Evolutionary conservation across 345 rosid genomes (phyloP).

Genomic region (Clarkia xantiana): DNA sequence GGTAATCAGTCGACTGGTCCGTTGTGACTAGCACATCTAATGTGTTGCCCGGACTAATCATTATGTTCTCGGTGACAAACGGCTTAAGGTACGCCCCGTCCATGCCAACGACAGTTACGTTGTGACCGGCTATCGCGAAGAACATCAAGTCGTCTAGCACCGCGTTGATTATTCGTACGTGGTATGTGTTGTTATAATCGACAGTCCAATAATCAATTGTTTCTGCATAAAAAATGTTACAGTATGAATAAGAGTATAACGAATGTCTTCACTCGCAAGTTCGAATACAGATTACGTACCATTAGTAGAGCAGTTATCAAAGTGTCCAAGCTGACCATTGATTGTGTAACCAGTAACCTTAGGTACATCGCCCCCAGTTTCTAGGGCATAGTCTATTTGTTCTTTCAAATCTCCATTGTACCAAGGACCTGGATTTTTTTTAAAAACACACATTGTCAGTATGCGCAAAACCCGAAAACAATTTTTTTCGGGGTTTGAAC

Average conservation of each 20-base stretch:
- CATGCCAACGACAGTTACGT: slow-evolving; percentile 18
- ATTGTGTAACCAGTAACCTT: slow-evolving; percentile 13
- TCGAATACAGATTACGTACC: not conserved
- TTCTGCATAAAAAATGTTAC: slow-evolving; percentile 3
- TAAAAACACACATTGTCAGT: no score
- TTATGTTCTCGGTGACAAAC: slow-evolving; percentile 3
- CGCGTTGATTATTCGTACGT: slow-evolving; percentile 21
- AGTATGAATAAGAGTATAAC: no score
- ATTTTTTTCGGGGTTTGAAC: no score
- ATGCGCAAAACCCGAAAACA: no score
- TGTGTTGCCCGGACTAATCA: slow-evolving; percentile 20
- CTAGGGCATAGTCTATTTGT: not conserved
- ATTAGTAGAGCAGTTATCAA: slow-evolving; percentile 7
- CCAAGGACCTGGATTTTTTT: slow-evolving; percentile 16
- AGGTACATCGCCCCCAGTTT: slow-evolving; percentile 11
- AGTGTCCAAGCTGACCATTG: slow-evolving; percentile 25
- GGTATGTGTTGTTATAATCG: slow-evolving; percentile 17
- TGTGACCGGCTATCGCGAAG: slow-evolving; percentile 22
- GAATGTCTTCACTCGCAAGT: no score
- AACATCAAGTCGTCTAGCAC: slow-evolving; percentile 17
- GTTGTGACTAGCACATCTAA: slow-evolving; percentile 16
- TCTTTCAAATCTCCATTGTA: slow-evolving; percentile 10
- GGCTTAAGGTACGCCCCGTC: slow-evolving; percentile 25
- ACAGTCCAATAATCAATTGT: slow-evolving; percentile 6
- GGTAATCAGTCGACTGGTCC: slow-evolving; percentile 10